Evolutionary conservation across 164 flowering plant species (phyloP).

Genomic region (Euptelea pleiosperma): DNA sequence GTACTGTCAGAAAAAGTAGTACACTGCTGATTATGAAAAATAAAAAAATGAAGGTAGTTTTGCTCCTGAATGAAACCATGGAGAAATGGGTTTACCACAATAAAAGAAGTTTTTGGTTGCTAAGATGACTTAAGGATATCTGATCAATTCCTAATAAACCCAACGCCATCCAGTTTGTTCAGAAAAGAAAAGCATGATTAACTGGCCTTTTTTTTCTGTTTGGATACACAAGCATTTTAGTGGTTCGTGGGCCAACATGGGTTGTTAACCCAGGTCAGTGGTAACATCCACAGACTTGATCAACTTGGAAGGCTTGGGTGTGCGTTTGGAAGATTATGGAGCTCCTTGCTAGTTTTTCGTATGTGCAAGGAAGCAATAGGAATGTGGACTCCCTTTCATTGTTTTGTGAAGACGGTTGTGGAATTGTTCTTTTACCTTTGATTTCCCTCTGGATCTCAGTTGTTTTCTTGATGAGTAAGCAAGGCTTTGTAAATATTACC

Average conservation of each 20-base stretch:
- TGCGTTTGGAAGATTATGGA: background rate
- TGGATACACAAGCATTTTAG: too few relatives aligned
- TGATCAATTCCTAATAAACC: too few relatives aligned
- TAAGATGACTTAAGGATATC: too few relatives aligned
- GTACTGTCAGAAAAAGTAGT: too few relatives aligned
- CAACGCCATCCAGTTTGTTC: too few relatives aligned
- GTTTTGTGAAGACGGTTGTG: too few relatives aligned
- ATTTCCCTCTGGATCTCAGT: background rate
- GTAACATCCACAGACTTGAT: background rate
- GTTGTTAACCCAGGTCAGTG: background rate
- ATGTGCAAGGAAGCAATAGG: background rate
- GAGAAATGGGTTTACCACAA: too few relatives aligned
- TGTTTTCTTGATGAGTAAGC: background rate
- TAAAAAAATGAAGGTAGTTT: too few relatives aligned
- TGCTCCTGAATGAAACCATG: too few relatives aligned
- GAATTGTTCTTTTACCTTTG: too few relatives aligned
- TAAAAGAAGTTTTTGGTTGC: too few relatives aligned
- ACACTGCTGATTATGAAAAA: too few relatives aligned
- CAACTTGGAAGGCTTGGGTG: slow-evolving; percentile 1
- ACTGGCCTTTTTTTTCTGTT: background rate
- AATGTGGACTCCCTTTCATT: background rate
- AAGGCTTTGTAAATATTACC: background rate
- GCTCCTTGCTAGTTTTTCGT: background rate
- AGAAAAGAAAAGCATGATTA: background rate
- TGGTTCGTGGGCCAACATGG: background rate